Evolutionary conservation across 768 basidiomycete genomes (phyloP).

Genomic region (Trametes punicea): DNA sequence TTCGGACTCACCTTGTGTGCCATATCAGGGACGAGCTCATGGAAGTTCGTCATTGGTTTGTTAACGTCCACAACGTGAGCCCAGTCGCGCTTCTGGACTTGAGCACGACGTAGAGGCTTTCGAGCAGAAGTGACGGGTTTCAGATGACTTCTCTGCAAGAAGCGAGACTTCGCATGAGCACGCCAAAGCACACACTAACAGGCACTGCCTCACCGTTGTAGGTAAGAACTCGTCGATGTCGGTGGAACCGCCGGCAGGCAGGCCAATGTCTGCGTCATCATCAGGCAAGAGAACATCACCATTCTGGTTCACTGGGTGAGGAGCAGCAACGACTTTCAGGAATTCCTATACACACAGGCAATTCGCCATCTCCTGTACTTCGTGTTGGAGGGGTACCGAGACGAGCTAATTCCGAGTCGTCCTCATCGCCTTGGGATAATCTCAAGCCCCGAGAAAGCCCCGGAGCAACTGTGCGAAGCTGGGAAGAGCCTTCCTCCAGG

Average conservation of each 20-base stretch:
- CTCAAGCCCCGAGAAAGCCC: constrained; percentile 80
- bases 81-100: constrained; percentile 87
- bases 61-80: constrained; percentile 96
- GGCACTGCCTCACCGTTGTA: constrained; percentile 31
- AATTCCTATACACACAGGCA: background rate
- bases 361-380: background rate
- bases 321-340: background rate
- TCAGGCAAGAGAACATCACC: background rate
- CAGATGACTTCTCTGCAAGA: constrained; percentile 51
- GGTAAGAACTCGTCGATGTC: constrained; percentile 79
- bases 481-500: constrained; percentile 36
- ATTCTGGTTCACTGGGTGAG: background rate
- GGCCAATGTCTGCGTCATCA: background rate
- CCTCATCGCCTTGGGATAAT: constrained; percentile 54
- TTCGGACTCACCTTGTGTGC: constrained; percentile 69
- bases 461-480: constrained; percentile 70
- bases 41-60: constrained; percentile 83
- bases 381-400: background rate
- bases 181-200: no score
- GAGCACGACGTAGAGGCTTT: constrained; percentile 41
- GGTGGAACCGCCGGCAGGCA: constrained; percentile 22
- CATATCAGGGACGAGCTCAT: constrained; percentile 93
- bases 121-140: constrained; percentile 45
- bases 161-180: no score
- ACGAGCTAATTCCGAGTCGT: constrained; percentile 41